Evolutionary conservation across 1,284 basidiomycete genomes (phyloP).

Genomic region (Wallemia hederae): DNA sequence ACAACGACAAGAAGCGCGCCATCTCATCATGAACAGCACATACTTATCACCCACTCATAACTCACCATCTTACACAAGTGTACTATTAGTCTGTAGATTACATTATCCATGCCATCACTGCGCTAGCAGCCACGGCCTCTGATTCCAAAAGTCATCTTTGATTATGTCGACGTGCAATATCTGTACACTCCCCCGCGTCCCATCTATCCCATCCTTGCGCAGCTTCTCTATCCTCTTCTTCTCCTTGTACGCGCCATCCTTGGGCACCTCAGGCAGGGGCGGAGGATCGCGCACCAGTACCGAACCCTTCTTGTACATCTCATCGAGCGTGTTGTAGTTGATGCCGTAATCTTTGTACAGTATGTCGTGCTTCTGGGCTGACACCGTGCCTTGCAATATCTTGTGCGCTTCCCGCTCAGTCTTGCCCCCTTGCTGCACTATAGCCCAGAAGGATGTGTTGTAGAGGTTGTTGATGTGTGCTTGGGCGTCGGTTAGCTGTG

Average conservation of each 20-base stretch:
- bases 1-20: not conserved
- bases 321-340: slow-evolving; percentile 57
- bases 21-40: not conserved
- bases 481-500: slow-evolving; percentile 15
- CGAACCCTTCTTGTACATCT: slow-evolving; percentile 59
- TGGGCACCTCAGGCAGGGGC: not conserved
- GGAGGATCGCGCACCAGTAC: slow-evolving; percentile 32
- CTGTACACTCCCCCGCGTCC: slow-evolving; percentile 22
- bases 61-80: not conserved
- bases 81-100: not conserved
- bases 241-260: slow-evolving; percentile 7
- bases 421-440: slow-evolving; percentile 47
- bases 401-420: slow-evolving; percentile 55
- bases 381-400: slow-evolving; percentile 42
- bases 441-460: slow-evolving; percentile 85
- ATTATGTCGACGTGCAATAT: slow-evolving; percentile 55
- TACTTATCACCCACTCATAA: too few species aligned
- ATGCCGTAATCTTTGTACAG: slow-evolving; percentile 50
- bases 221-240: slow-evolving; percentile 16
- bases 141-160: slow-evolving; percentile 44
- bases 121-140: slow-evolving; percentile 17
- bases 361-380: slow-evolving; percentile 71
- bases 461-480: slow-evolving; percentile 96
- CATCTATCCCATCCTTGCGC: slow-evolving; percentile 14
- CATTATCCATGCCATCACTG: not conserved